A percentile compares a stretch with the other conserved stretches of the same genome.
Evolutionary conservation across 169 alveolate species (phyloP).

Genomic region (Cyclospora cayetanensis): DNA sequence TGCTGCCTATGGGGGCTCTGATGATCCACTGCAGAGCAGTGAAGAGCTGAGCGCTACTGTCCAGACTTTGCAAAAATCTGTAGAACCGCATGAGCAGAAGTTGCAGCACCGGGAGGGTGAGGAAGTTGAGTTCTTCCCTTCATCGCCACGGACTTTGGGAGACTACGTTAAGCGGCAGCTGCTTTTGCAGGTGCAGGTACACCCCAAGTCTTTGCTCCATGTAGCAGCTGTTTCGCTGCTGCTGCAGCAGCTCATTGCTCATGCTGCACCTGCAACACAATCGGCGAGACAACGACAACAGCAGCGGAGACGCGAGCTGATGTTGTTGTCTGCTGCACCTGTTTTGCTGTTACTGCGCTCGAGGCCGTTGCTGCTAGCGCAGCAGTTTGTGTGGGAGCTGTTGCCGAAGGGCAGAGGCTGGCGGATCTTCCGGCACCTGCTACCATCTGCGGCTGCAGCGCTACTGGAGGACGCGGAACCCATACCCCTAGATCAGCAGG

Average conservation of each 20-base stretch:
- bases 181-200: constrained; percentile 6
- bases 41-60: constrained; percentile 1
- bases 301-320: too few relatives aligned
- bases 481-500: too few relatives aligned
- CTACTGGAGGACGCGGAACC: not conserved
- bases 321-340: not conserved
- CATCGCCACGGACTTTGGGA: not conserved
- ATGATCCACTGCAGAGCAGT: constrained; percentile 5
- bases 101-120: not conserved
- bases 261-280: constrained; percentile 11
- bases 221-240: not conserved
- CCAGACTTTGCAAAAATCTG: not conserved
- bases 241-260: not conserved
- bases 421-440: too few relatives aligned
- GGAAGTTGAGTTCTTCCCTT: not conserved
- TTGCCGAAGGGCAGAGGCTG: not conserved
- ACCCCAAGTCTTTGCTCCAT: not conserved
- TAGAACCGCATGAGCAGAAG: too few relatives aligned
- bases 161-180: not conserved
- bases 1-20: not conserved
- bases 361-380: not conserved
- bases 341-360: not conserved
- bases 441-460: not conserved
- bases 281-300: not conserved
- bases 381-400: too few relatives aligned